These are phyloP conservation scores for Aspergillus nomiae DNA, from an alignment of 2,329 filamentous ascomycete species.

Conservation along the genomic window DNA sequence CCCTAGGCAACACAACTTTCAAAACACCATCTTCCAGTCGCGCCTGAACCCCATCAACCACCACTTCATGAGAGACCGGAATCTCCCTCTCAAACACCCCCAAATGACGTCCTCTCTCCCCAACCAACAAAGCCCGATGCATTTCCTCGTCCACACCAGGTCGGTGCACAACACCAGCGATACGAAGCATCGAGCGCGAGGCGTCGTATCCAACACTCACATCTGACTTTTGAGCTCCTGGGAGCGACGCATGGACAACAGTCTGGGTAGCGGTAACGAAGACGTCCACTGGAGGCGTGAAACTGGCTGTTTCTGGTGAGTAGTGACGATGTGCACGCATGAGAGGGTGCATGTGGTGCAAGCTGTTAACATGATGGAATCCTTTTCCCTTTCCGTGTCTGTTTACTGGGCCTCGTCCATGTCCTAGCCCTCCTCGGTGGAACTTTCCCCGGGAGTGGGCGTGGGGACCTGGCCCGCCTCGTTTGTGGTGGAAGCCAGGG, in stretches of 20 bases:
- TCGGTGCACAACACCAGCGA: neutral
- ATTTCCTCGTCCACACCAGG: neutral
- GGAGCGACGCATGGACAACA: neutral
- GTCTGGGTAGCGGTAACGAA: neutral
- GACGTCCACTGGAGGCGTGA: neutral
- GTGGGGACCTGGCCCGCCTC: neutral
- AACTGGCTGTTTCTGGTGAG: neutral
- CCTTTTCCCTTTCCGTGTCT: neutral
- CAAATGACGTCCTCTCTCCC: neutral
- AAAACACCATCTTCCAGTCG: neutral
- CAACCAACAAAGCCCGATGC: neutral
- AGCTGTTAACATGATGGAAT: neutral
- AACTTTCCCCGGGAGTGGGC: neutral
- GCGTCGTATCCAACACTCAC: conserved; percentile 1
- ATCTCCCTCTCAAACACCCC: neutral
- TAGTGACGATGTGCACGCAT: neutral
- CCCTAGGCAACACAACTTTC: neutral
- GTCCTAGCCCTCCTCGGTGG: neutral
- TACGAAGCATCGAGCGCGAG: neutral
- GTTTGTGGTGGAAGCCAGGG: neutral
- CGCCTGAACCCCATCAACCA: neutral
- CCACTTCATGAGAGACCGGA: neutral
- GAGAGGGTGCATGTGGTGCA: neutral
- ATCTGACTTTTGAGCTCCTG: neutral
- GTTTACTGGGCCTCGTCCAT: neutral